phyloP scores from a whole-genome alignment of 2,329 filamentous ascomycete genomes.

The Aureobasidium lini region DNA sequence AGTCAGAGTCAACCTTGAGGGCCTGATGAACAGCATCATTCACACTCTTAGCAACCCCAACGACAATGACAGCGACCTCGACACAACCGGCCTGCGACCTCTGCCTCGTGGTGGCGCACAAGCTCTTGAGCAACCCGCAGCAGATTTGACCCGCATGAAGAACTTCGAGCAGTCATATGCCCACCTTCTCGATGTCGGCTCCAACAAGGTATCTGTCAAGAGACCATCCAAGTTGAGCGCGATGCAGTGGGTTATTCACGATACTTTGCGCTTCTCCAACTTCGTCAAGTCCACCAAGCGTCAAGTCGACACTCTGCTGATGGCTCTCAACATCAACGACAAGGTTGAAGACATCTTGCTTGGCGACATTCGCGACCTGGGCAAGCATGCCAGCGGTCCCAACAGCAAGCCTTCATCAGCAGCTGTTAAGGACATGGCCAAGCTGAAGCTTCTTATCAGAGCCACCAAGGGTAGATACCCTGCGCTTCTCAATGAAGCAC shows the following conservation, averaged over 20 bases:
- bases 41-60: constrained; percentile 31
- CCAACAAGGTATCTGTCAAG: constrained; percentile 26
- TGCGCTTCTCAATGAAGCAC: background rate
- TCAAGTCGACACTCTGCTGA: constrained; percentile 35
- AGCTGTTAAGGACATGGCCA: constrained; percentile 10
- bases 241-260: constrained; percentile 34
- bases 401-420: background rate
- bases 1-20: constrained; percentile 32
- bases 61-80: constrained; percentile 34
- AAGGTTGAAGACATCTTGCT: constrained; percentile 31
- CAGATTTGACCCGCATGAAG: constrained; percentile 38
- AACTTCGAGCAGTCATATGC: constrained; percentile 38
- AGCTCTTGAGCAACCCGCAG: constrained; percentile 30
- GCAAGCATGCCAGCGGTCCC: constrained; percentile 15
- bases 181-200: constrained; percentile 33
- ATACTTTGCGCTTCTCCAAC: constrained; percentile 32
- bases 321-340: constrained; percentile 36
- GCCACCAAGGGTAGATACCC: constrained; percentile 13
- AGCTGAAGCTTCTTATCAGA: constrained; percentile 13
- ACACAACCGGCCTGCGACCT: constrained; percentile 37
- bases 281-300: constrained; percentile 35
- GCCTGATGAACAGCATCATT: constrained; percentile 35
- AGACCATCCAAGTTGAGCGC: constrained; percentile 16
- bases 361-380: constrained; percentile 33
- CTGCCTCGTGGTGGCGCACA: constrained; percentile 31